Evolutionary conservation across 345 rosid species (phyloP), one percentile per base, ranked within the genome.

Genomic region (Salix koriyanagi): DNA sequence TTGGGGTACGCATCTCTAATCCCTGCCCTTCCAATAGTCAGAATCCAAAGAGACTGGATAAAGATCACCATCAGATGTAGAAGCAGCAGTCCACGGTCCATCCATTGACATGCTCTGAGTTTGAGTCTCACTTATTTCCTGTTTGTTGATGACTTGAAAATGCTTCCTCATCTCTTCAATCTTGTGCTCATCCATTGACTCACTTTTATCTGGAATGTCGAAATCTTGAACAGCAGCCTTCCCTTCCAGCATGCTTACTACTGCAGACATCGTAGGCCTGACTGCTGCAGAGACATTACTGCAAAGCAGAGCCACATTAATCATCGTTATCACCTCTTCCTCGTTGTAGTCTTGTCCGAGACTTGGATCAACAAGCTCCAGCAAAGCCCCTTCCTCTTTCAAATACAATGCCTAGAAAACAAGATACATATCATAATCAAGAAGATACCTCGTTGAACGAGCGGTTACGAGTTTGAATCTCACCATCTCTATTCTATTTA

Each of bases 161-260:
- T 79, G 86, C 65, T 50, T 84, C 36, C 79, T 85, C 84, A 84
- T 84, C 42, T 69, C 83, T 46, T 78, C 80, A 65, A 70, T 58
- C 60, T 81, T 83, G 48, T 66, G 36, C 11, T 73, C 71, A n/a
- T 81, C 65, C 1, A 9, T 2, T 21, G 70, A 54, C 21, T 28
- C 42, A 28, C 69, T 58, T 34, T 78, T 25, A 18, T 65, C 73
- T 15, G 32, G 54, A 21, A 56, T 14, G 1, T 14, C 41, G 0
- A 81, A 18, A 2, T 80, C 87, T 41, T 70, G 42, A 69, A 86
- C 79, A 28, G 65, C 64, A 0, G 83, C 64, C 41, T 68, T 37
- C 0, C 80, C 75, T 77, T 77, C 80, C 2, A 81, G 80, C 84
- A 77, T 81, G 25, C 75, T 74, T 16, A 73, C 77, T 36, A 81